Conservation (phyloP, 2,329 filamentous ascomycete genomes). For the Fusarium clavum region DNA sequence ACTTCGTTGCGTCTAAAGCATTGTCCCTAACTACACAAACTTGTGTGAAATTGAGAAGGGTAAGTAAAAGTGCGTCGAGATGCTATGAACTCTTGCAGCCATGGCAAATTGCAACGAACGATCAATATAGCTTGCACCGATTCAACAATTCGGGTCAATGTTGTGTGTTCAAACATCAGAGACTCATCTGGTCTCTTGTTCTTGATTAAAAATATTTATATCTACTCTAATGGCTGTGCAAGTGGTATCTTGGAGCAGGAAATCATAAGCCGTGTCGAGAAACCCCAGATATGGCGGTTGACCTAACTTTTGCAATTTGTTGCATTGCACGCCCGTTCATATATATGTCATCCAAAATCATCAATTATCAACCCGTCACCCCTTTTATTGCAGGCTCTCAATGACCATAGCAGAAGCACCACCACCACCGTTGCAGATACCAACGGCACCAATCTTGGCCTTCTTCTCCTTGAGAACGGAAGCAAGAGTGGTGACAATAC, state of each 20-base stretch:
- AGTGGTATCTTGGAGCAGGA: conserved; percentile 26
- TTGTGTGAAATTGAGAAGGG: not conserved
- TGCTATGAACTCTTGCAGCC: not conserved
- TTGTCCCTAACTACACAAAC: not conserved
- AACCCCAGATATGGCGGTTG: conserved; percentile 26
- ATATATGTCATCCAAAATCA: conserved; percentile 42
- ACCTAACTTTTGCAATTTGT: conserved; percentile 39
- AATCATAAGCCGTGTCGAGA: conserved; percentile 36
- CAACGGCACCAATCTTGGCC: conserved; percentile 91
- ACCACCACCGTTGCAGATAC: conserved; percentile 98
- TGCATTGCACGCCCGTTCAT: conserved; percentile 32
- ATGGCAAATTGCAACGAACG: not conserved
- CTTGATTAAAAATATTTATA: conserved; percentile 37
- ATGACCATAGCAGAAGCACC: conserved; percentile 94
- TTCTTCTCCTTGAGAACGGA: conserved; percentile 91
- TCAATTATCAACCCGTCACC: conserved; percentile 27
- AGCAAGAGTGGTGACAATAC: conserved; percentile 90
- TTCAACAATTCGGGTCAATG: not conserved
- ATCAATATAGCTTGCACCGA: not conserved
- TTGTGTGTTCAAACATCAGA: not conserved
- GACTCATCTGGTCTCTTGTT: not conserved
- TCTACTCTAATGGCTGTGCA: conserved; percentile 33
- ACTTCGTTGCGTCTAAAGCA: too few species aligned
- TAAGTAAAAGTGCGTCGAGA: not conserved
- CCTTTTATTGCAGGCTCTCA: conserved; percentile 72